A percentile compares a stretch with the other conserved stretches of the same genome.
phyloP scores from a whole-genome alignment of 192 early-diverging fungal genomes.

The Coemansia guatemalensis region DNA sequence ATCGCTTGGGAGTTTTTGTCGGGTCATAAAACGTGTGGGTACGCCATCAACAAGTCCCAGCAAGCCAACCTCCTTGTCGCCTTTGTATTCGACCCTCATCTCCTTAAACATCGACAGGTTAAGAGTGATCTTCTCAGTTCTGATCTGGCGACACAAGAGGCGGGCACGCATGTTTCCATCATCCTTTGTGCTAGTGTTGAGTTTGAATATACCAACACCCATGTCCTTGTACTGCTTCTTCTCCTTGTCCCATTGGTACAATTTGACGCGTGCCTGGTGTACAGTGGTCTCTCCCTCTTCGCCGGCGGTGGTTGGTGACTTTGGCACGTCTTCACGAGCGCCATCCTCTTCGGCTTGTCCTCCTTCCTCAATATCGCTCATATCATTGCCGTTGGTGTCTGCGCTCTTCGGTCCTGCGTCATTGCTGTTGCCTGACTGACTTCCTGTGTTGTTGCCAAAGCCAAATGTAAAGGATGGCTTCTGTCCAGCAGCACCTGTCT shows the following conservation, averaged over 20 bases:
- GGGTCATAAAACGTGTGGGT: constrained; percentile 36
- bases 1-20: constrained; percentile 22
- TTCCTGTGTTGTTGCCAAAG: constrained; percentile 13
- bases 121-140: constrained; percentile 47
- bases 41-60: constrained; percentile 35
- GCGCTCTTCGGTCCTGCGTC: background rate
- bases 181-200: constrained; percentile 32
- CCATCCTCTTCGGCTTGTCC: constrained; percentile 8
- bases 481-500: background rate
- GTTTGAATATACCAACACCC: constrained; percentile 42
- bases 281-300: constrained; percentile 53
- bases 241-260: constrained; percentile 44
- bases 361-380: constrained; percentile 14
- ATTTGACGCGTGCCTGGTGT: constrained; percentile 38
- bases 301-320: constrained; percentile 35
- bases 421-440: background rate
- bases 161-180: constrained; percentile 28
- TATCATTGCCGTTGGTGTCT: constrained; percentile 1
- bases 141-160: constrained; percentile 52
- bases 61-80: constrained; percentile 45
- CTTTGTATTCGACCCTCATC: constrained; percentile 39
- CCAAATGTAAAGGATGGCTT: constrained; percentile 49
- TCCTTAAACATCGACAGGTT: constrained; percentile 51
- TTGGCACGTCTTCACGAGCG: constrained; percentile 12
- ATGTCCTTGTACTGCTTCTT: constrained; percentile 40